Conservation (phyloP, 2,329 filamentous ascomycete genomes). For the Claviceps humidiphila region DNA sequence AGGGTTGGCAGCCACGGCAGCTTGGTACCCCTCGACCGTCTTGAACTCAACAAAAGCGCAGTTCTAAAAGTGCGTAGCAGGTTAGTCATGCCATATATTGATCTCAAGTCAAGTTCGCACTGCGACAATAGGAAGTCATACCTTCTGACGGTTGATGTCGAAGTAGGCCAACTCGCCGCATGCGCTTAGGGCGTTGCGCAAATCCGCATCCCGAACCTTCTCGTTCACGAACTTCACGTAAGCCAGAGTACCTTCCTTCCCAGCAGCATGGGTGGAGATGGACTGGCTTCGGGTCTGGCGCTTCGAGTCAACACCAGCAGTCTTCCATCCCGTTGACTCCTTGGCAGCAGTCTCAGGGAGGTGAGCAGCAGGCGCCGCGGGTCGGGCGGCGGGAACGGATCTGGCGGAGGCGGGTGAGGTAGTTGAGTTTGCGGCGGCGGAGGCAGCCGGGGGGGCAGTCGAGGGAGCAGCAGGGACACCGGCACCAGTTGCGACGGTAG, state of each 20-base stretch:
- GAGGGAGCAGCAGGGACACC: conserved; percentile 25
- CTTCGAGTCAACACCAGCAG: conserved; percentile 71
- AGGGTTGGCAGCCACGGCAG: conserved; percentile 72
- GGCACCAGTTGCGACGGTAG: conserved; percentile 26
- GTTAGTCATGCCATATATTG: background rate
- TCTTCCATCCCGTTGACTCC: conserved; percentile 62
- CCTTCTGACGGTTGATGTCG: conserved; percentile 73
- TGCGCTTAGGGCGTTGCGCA: conserved; percentile 56
- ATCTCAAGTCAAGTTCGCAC: background rate
- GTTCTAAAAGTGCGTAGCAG: conserved; percentile 44
- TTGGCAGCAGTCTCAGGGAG: conserved; percentile 30
- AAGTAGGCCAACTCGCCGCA: conserved; percentile 62
- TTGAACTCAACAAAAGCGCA: conserved; percentile 95
- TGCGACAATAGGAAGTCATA: conserved; percentile 25
- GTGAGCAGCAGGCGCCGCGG: conserved; percentile 23
- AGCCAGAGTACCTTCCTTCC: conserved; percentile 66
- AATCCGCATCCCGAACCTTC: conserved; percentile 62
- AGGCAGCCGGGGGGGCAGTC: conserved; percentile 22
- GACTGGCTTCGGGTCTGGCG: conserved; percentile 65
- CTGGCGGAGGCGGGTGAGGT: conserved; percentile 15
- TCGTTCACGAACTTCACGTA: conserved; percentile 96
- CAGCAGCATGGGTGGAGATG: conserved; percentile 41
- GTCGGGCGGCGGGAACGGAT: conserved; percentile 10
- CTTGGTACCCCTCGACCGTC: conserved; percentile 65
- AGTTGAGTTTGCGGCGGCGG: conserved; percentile 14